Evolutionary conservation across 2,329 filamentous ascomycete genomes (phyloP), one percentile per base, ranked within the genome.

Genomic region (Aspergillus sp.): DNA sequence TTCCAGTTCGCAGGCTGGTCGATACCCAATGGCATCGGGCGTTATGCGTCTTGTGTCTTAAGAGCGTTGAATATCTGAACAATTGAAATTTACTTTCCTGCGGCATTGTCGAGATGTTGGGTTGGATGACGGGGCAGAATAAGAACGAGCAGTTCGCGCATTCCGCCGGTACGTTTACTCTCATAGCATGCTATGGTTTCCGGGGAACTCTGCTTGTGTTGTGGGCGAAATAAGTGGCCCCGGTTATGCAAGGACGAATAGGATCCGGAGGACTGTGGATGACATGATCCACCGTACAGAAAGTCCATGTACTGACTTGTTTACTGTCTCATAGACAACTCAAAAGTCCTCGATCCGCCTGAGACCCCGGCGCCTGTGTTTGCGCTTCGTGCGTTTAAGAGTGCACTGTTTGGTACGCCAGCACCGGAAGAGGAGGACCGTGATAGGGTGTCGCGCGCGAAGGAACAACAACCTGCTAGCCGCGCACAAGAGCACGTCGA

Each of bases 311-410:
- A 32, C 47, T 44, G 15, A 46, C 46, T 44, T 32, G 30, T 44
- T 43, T 47, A 12, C 30, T 33, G 49, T 20, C 42, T 27, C 47
- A 41, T 43, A 69, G 66, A 65, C 50, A 59, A 62, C 52, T 84
- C 70, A 76, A 82, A 65, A 76, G 77, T 64, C 49, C 60, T 76
- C 49, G 80, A 83, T 38, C 70, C 77, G 5, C 82, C 81, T 44
- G 80, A 83, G 54, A 85, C 83, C 1, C 82, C 83, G 7, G 82
- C 81, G 42, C 81, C 81, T 42, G 74, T 84, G 19, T 86, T 86
- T 61, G 82, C 82, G 15, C 77, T 83, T 48, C 82, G 82, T 58
- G 83, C 83, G 13, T 82, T 85, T 65, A 82, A 80, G 58, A 80
- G 81, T 51, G 79, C 80, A 39, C 66, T 85, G 48, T 84, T 83